Percentiles rank a stretch among this genome's conserved stretches.
These are phyloP conservation scores for Stygiomarasmius scandens DNA, from an alignment of 1,284 basidiomycete species.

Conservation along the genomic window DNA sequence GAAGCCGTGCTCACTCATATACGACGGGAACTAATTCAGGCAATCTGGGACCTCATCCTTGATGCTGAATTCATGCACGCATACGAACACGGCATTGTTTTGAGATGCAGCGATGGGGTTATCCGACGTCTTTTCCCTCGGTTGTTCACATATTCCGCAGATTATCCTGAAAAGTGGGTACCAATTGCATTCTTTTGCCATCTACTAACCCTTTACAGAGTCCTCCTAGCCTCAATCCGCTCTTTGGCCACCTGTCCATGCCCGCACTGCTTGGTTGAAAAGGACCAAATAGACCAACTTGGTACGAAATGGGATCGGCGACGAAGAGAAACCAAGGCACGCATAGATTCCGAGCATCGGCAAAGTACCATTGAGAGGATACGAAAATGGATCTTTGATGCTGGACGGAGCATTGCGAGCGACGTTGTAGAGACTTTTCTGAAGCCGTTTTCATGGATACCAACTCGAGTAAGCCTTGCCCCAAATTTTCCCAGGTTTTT, in stretches of 20 bases:
- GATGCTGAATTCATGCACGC: conserved; percentile 22
- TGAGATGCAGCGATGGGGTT: conserved; percentile 21
- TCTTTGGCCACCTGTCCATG: conserved; percentile 22
- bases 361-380: background rate
- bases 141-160: conserved; percentile 17
- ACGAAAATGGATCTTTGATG: conserved; percentile 1
- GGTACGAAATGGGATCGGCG: conserved; percentile 7
- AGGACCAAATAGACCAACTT: conserved; percentile 7
- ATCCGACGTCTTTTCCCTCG: conserved; percentile 19
- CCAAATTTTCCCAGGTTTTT: background rate
- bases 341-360: background rate
- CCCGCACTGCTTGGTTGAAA: conserved; percentile 18
- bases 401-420: background rate
- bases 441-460: background rate
- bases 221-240: conserved; percentile 16
- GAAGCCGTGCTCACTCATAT: conserved; percentile 19
- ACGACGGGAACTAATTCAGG: conserved; percentile 27
- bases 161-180: conserved; percentile 31
- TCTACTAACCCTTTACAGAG: background rate
- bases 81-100: conserved; percentile 21
- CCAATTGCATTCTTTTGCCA: background rate
- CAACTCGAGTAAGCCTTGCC: conserved; percentile 4
- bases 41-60: conserved; percentile 20
- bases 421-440: conserved; percentile 4
- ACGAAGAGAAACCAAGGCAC: background rate